Evolutionary conservation across 2,329 filamentous ascomycete species (phyloP), one percentile per base, ranked within the genome.

Genomic region (Aspergillus glaucus): DNA sequence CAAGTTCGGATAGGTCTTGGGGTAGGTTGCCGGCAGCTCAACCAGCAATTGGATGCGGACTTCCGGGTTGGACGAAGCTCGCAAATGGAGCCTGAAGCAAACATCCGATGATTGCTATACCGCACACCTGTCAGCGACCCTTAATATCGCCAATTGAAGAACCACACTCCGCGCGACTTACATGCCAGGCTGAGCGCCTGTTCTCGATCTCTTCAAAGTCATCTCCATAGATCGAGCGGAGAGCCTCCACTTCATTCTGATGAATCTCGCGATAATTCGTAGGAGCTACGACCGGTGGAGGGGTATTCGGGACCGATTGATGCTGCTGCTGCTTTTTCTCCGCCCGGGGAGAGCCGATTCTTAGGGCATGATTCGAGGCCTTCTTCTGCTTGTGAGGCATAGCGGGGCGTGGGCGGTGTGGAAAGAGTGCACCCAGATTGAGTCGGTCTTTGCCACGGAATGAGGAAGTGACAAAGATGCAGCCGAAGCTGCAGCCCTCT

Each of bases 161-260:
- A 6, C 5, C 24, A 44, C 14, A 42, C 14, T n/a, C 40, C 3
- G 14, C 4, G n/a, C 8, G 43, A 69, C 75, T 62, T 77, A 88
- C 87, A 77, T 94, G 90, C 92, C 92, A 97, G 37, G 90, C 91
- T 57, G 81, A 79, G 41, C 69, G 79, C 51, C 83, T 81, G 45
- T 80, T 79, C 61, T 85, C 81, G 60, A 89, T 80, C 64, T 86
- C 82, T 58, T 86, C 78, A 63, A 89, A 96, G 63, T 96, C 91
- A 51, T 95, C 88, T 57, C 85, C 86, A 64, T 93, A 97, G 44
- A 97, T 94, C 39, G 92, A 87, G 61, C 86, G 79, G 50, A 97
- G 77, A 41, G 84, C 92, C 64, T 93, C 81, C 49, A 95, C 78
- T 72, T 97, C 93, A 64, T 95, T 87, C 61, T 86, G 78, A 71